phyloP scores from a whole-genome alignment of 441 rosid genomes.

The Populus tomentosa region DNA sequence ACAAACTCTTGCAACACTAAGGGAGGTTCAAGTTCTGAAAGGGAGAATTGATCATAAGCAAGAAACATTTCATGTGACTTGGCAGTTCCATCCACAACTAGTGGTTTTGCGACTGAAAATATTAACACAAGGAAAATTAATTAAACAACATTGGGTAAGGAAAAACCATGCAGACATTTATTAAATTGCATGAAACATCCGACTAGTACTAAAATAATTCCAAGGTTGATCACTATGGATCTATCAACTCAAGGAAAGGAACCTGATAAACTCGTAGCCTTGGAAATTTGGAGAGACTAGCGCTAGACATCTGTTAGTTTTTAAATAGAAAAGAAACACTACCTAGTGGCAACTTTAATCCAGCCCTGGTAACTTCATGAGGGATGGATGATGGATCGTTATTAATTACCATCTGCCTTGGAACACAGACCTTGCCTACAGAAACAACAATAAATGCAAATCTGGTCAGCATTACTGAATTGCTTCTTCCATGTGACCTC shows the following conservation, averaged over 20 bases:
- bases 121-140: slow-evolving; percentile 7
- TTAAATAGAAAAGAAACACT: slow-evolving; percentile 11
- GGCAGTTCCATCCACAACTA: slow-evolving; percentile 83
- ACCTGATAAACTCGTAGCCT: background rate
- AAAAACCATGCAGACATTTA: background rate
- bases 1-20: slow-evolving; percentile 89
- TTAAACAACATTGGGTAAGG: background rate
- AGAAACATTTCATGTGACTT: slow-evolving; percentile 75
- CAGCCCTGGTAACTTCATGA: slow-evolving; percentile 57
- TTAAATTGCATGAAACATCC: background rate
- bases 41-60: slow-evolving; percentile 64
- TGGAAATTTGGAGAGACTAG: background rate
- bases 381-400: slow-evolving; percentile 65
- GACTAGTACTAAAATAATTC: slow-evolving; percentile 1
- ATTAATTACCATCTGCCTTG: slow-evolving; percentile 71
- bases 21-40: slow-evolving; percentile 80
- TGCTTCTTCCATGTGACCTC: too few species aligned
- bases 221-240: background rate
- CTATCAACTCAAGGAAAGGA: background rate
- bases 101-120: slow-evolving; percentile 77
- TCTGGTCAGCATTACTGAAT: background rate
- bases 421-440: slow-evolving; percentile 70
- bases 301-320: background rate
- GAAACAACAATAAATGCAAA: slow-evolving; percentile 14
- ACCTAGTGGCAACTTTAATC: slow-evolving; percentile 87